Base-by-base conservation (phyloP, 345 rosid genomes). In the Limnanthes douglasii region DNA sequence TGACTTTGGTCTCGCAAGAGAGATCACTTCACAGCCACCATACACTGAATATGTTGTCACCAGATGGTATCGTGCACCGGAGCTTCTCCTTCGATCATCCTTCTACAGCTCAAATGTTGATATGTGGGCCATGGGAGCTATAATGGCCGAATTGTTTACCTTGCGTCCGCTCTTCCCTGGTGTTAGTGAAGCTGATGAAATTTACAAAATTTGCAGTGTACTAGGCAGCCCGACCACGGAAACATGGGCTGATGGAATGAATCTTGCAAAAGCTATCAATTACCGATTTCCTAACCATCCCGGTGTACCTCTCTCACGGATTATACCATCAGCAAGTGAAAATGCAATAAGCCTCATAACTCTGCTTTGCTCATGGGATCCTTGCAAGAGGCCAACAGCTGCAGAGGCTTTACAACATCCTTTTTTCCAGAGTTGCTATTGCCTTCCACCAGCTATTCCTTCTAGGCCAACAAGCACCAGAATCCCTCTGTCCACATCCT, bases 111-210 rank as follows among this genome's bases (percentile, higher is more conserved):
- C 80, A 23, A 74, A 90, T 80, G 98, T 84, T 63, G 98, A 90
- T 61, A 79, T 90, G 92, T 90, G 98, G 98, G 95, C 95, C 3
- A 84, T 90, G 95, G 98, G 98, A 33, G 98, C 98, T 22, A 90
- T 86, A 13, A 81, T 86, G 77, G 92, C 96, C 6, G 96, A 86
- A 55, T 41, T 86, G 56, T 61, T 81, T 54, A 54, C 64, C 37
- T 70, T 86, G 20, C 72, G 70, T 37, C 96, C 96, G 12, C 79
- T 86, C 32, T 81, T 81, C 35, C 96, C 96, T 1, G 96, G 96
- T 21, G 50, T 48, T 43, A 81, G 98, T 54, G 98, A 84, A 64
- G 84, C 78, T 26, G 98, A 90, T 77, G 94, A 90, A 69, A 77
- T 90, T 37, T 72, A 69, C 54, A 90, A 90, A 69, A 80, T 90